phyloP scores from a whole-genome alignment of 352 stramenopile species.

The Globisporangium mamillatum region DNA sequence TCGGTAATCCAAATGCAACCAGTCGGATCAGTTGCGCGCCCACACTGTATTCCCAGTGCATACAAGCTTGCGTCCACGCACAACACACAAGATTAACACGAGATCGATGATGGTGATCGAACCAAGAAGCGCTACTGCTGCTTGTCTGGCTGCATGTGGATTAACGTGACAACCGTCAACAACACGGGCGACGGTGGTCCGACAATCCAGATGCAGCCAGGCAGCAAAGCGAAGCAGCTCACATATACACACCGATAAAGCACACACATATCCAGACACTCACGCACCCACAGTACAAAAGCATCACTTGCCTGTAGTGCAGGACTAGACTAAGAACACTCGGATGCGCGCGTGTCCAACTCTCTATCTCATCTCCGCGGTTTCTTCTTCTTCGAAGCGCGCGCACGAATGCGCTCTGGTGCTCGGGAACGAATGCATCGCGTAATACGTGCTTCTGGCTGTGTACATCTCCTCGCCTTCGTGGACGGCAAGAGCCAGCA shows the following conservation, averaged over 20 bases:
- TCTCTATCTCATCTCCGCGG: background rate
- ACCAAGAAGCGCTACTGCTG: background rate
- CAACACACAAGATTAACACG: no score
- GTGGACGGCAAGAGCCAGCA: background rate
- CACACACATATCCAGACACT: background rate
- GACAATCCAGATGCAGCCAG: background rate
- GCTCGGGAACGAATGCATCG: background rate
- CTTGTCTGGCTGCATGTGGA: background rate
- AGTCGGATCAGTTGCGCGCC: no score
- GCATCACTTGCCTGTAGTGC: background rate
- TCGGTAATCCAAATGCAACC: no score
- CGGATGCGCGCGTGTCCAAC: background rate
- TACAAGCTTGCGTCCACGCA: no score
- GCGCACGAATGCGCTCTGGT: background rate
- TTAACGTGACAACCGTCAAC: background rate
- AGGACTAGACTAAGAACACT: background rate
- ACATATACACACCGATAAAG: background rate
- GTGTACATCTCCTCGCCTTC: background rate
- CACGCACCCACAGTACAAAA: background rate
- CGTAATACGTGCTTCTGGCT: background rate
- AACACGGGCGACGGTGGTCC: background rate
- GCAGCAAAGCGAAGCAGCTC: no score
- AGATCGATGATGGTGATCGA: no score
- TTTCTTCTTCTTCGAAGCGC: background rate
- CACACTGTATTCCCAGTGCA: no score